Conservation (phyloP, 2,329 filamentous ascomycete species). For the Ustulina deusta region DNA sequence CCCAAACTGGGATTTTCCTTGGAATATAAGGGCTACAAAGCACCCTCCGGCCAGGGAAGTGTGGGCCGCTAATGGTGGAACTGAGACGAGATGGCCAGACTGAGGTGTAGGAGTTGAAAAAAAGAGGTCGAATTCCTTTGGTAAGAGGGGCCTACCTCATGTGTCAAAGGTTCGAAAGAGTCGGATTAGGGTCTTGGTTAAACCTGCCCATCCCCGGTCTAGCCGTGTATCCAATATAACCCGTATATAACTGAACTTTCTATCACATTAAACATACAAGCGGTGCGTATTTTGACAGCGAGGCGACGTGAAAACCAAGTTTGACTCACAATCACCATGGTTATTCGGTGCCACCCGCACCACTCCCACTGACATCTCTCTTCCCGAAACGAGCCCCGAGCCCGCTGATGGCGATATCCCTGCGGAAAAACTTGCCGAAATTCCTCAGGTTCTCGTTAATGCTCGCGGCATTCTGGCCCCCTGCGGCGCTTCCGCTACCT, state of each 20-base stretch:
- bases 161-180: constrained; percentile 21
- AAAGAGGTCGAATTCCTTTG: constrained; percentile 23
- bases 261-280: constrained; percentile 23
- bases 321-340: neutral
- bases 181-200: constrained; percentile 15
- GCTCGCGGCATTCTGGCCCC: constrained; percentile 65
- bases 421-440: constrained; percentile 94
- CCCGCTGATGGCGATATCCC: constrained; percentile 77
- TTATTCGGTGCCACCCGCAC: constrained; percentile 18
- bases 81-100: constrained; percentile 14
- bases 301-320: neutral
- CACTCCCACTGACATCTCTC: constrained; percentile 58
- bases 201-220: neutral
- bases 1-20: neutral
- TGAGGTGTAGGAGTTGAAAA: constrained; percentile 8
- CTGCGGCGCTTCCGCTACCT: neutral
- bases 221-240: constrained; percentile 44
- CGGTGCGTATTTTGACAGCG: neutral
- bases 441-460: constrained; percentile 95
- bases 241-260: constrained; percentile 39
- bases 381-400: constrained; percentile 80
- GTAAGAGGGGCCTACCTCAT: constrained; percentile 25
- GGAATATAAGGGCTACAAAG: neutral
- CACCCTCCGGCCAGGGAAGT: neutral
- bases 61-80: neutral